Base-by-base conservation (phyloP, 2,329 filamentous ascomycete species). In the Apiospora saccharicola region DNA sequence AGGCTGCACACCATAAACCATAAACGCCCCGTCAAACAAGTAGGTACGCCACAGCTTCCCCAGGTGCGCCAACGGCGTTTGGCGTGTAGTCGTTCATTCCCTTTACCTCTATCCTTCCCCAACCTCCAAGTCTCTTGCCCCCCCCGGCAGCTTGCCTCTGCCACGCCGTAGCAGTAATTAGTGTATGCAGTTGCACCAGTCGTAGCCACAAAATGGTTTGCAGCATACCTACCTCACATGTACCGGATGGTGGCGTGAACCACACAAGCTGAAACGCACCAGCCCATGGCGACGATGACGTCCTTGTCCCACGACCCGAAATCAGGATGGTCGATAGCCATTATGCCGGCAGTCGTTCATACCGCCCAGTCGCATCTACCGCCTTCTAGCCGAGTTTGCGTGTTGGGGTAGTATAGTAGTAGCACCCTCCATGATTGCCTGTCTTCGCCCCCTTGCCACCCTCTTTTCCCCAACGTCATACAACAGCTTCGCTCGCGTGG, bases 221-320 rank as follows among this genome's bases (percentile, higher is more conserved):
- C 57, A 41, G 26, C 26, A 30, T 30, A 30, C 26, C 26, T 24
- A 64, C 22, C 37, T 37, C 6, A 14, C 49, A 41, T 4, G 12
- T 41, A 41, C 57, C 57, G 19, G 34, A 22, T 37, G 57, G n/a
- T 41, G 57, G 57, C 57, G 57, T 64, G 57, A 64, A 64, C 57
- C 57, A 64, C 57, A 41, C 57, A 64, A 64, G 57, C 57, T 64
- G 57, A 64, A 64, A 64, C 57, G 34, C 34, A n/a, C 30, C 53
- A 64, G 57, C 41, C 57, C 30, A n/a, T 22, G 34, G 34, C 37
- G 19, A n/a, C 22, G 30, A 64, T 64, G 57, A 64, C 57, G 57
- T 64, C 41, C 57, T 61, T 57, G 53, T 61, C 30, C 53, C 30
- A 61, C 53, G 53, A 61, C 30, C 30, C 26, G 30, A 61, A 30